phyloP scores from a whole-genome alignment of 768 basidiomycete species.

The Termitomyces sp. region DNA sequence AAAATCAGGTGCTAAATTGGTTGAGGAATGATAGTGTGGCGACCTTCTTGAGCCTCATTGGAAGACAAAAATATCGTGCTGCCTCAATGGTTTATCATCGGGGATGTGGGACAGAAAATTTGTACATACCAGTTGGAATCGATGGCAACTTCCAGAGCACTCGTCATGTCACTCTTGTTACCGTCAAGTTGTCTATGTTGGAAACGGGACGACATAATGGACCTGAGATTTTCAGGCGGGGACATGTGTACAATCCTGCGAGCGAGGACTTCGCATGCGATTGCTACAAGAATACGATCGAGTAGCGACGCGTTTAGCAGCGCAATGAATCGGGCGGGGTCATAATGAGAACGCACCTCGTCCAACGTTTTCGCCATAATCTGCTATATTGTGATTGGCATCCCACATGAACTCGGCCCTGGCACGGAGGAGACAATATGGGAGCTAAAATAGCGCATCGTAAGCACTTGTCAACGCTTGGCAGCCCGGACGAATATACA shows the following conservation, averaged over 20 bases:
- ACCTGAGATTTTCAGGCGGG: conserved; percentile 57
- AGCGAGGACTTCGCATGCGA: conserved; percentile 82
- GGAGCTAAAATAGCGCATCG: conserved; percentile 45
- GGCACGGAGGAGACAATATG: conserved; percentile 76
- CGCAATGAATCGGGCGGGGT: not conserved
- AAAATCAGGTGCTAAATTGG: not conserved
- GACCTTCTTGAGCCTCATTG: conserved; percentile 79
- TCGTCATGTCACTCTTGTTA: conserved; percentile 67
- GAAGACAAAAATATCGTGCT: conserved; percentile 86
- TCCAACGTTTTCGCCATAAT: conserved; percentile 82
- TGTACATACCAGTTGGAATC: conserved; percentile 76
- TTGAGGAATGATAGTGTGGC: conserved; percentile 9
- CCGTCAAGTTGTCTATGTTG: conserved; percentile 71
- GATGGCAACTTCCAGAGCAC: conserved; percentile 86
- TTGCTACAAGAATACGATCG: conserved; percentile 38
- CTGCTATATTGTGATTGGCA: conserved; percentile 76
- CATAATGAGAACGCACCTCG: conserved; percentile 47
- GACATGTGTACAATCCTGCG: conserved; percentile 72
- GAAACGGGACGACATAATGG: conserved; percentile 78
- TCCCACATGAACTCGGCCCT: conserved; percentile 80
- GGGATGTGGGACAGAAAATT: not conserved
- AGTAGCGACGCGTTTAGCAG: conserved; percentile 1
- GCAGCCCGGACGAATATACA: conserved; percentile 37
- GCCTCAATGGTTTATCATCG: not conserved
- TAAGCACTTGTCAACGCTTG: not conserved